A percentile compares a stretch with the other conserved stretches of the same genome.
Conservation (phyloP, 805 yeast species). For the Candida sonorensis region DNA sequence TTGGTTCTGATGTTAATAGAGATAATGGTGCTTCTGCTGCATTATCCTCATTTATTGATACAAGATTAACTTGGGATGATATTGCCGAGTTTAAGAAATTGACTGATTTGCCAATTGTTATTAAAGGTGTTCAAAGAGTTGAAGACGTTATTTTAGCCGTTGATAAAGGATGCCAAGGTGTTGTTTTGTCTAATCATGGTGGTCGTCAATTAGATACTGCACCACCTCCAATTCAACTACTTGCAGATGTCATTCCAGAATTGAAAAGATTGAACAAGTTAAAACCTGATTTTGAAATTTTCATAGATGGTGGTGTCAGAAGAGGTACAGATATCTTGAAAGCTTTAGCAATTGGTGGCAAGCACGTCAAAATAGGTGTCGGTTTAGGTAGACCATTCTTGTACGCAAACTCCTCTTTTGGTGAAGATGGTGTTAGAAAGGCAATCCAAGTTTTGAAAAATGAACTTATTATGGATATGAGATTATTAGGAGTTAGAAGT, state of each 20-base stretch:
- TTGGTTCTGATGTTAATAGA: constrained; percentile 46
- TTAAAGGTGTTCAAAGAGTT: constrained; percentile 80
- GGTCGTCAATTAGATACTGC: constrained; percentile 84
- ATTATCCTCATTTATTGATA: constrained; percentile 77
- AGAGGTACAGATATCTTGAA: constrained; percentile 63
- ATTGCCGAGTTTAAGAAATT: constrained; percentile 45
- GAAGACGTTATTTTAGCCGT: constrained; percentile 74
- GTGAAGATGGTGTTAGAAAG: constrained; percentile 56
- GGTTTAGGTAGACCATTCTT: constrained; percentile 65
- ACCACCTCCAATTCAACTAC: constrained; percentile 67
- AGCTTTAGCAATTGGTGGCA: constrained; percentile 64
- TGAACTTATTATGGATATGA: constrained; percentile 72
- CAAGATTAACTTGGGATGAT: constrained; percentile 60
- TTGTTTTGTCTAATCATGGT: constrained; percentile 85
- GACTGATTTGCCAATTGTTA: constrained; percentile 60
- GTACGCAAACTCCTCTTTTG: constrained; percentile 57
- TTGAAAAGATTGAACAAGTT: constrained; percentile 37
- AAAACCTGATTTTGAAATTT: constrained; percentile 48
- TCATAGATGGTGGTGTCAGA: constrained; percentile 63
- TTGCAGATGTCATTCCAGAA: constrained; percentile 61
- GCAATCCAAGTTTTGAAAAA: constrained; percentile 58
- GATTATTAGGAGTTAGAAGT: constrained; percentile 64
- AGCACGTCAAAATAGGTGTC: constrained; percentile 63
- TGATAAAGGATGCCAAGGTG: constrained; percentile 66
- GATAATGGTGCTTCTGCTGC: constrained; percentile 83